Percentiles rank a stretch among this genome's conserved stretches.
These are phyloP conservation scores for Clonostachys byssicola DNA, from an alignment of 2,329 filamentous ascomycete genomes.

Conservation along the genomic window DNA sequence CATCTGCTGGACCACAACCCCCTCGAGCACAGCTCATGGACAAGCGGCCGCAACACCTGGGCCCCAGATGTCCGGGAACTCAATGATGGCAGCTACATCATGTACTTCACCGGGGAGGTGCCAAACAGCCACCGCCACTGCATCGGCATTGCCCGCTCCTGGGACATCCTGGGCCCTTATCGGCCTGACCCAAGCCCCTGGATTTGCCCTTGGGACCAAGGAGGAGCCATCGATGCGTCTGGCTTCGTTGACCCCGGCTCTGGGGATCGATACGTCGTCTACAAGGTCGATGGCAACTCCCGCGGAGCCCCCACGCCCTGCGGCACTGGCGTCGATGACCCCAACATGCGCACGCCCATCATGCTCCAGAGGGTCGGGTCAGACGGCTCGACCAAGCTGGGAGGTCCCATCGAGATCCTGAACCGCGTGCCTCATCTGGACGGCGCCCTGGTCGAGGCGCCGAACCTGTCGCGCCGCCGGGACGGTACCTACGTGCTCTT, in stretches of 20 bases:
- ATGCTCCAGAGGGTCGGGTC: conserved; percentile 50
- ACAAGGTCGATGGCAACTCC: conserved; percentile 64
- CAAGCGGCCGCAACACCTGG: conserved; percentile 49
- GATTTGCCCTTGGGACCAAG: conserved; percentile 44
- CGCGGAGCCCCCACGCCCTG: conserved; percentile 25
- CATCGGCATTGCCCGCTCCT: conserved; percentile 50
- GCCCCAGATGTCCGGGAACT: conserved; percentile 55
- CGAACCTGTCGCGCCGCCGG: conserved; percentile 39
- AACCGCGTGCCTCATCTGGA: conserved; percentile 34
- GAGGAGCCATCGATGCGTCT: conserved; percentile 60
- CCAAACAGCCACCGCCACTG: conserved; percentile 43
- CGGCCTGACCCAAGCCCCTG: conserved; percentile 38
- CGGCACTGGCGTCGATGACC: conserved; percentile 31
- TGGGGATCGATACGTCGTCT: conserved; percentile 53
- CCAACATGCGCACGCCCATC: conserved; percentile 44
- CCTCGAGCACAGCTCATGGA: conserved; percentile 51
- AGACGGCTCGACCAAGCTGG: conserved; percentile 45
- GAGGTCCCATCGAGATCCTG: conserved; percentile 41
- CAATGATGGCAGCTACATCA: conserved; percentile 46
- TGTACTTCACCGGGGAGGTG: conserved; percentile 54
- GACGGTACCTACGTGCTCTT: conserved; percentile 55
- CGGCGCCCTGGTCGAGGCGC: conserved; percentile 58
- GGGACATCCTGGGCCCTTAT: conserved; percentile 46
- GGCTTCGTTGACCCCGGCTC: conserved; percentile 51
- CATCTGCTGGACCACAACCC: conserved; percentile 45